Evolutionary conservation across 306 rosid genomes (phyloP), one percentile per base, ranked within the genome.

Genomic region (Coriaria nepalensis): DNA sequence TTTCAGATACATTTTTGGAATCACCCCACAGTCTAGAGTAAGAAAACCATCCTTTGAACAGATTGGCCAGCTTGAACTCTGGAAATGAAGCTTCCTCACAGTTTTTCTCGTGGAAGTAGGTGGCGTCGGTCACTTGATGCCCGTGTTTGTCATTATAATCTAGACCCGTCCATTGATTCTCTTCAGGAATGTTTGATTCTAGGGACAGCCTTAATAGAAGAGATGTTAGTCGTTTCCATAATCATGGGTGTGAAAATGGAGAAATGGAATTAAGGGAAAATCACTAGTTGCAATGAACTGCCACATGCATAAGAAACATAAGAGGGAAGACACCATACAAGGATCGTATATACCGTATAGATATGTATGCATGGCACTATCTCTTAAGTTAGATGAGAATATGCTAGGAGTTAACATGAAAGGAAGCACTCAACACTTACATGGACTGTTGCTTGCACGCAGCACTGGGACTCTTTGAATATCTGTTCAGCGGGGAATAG

Each of bases 11-110:
- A 40, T 40, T 13, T 59, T 53, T 67, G 38, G 37, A 41, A 50
- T 54, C 37, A 20, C 56, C 51, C 57, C n/a, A 7, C 33, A 40
- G 33, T 35, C 53, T 52, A 36, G 75, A 73, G 57, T 49, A 55
- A 5, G 74, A 61, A 33, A 69, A 33, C 69, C 65, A 55, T 54
- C 80, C 57, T 36, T 53, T 74, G 33, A 66, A 33, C 47, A 49
- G 57, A 37, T 8, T 60, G 35, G 63, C 49, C 50, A 57, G n/a
- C 70, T 66, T 70, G 44, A 54, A 53, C 43, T 14, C 54, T 8
- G 60, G 45, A 32, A 29, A 10, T 2, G 47, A 37, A 13, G 11
- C 64, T 49, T 68, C 63, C 49, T 57, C 64, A 44, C 40, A 42
- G 5, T 53, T 54, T 40, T 14, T 45, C n/a, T 40, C 47, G 32